Evolutionary conservation across 1,284 basidiomycete genomes (phyloP).

Genomic region (Rhodotorula sp.): DNA sequence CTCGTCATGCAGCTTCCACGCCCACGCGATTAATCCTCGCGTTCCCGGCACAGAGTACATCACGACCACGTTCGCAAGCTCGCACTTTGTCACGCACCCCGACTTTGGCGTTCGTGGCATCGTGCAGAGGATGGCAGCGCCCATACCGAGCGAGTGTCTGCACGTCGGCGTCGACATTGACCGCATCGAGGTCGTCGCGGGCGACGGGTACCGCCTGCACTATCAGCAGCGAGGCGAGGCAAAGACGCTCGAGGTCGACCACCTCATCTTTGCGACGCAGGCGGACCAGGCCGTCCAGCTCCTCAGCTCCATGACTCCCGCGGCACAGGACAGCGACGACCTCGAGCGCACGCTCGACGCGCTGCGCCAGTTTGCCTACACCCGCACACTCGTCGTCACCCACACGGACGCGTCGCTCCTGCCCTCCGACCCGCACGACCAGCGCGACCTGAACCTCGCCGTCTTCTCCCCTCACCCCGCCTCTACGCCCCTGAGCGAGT

Average conservation of each 20-base stretch:
- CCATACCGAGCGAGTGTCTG: constrained; percentile 54
- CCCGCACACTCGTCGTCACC: constrained; percentile 63
- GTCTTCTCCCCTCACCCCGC: constrained; percentile 29
- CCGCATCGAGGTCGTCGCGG: constrained; percentile 48
- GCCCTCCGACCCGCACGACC: constrained; percentile 57
- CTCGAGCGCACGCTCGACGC: constrained; percentile 27
- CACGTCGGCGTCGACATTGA: constrained; percentile 61
- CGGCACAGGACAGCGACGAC: neutral
- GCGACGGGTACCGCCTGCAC: neutral
- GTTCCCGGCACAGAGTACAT: constrained; percentile 59
- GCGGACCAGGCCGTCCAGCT: constrained; percentile 62
- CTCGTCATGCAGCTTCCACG: too few species aligned
- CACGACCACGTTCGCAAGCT: constrained; percentile 62
- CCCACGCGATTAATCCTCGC: neutral
- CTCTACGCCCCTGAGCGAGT: constrained; percentile 55
- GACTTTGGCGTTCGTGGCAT: constrained; percentile 61
- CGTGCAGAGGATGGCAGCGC: constrained; percentile 55
- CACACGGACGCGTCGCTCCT: constrained; percentile 65
- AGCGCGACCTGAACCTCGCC: constrained; percentile 66
- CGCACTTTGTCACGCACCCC: constrained; percentile 60
- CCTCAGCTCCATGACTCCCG: constrained; percentile 49
- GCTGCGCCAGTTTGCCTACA: constrained; percentile 48
- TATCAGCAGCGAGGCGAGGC: constrained; percentile 6
- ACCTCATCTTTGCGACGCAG: constrained; percentile 69
- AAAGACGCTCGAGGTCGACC: constrained; percentile 58